Evolutionary conservation across 768 basidiomycete species (phyloP).

Genomic region (Naganishia friedmannii): DNA sequence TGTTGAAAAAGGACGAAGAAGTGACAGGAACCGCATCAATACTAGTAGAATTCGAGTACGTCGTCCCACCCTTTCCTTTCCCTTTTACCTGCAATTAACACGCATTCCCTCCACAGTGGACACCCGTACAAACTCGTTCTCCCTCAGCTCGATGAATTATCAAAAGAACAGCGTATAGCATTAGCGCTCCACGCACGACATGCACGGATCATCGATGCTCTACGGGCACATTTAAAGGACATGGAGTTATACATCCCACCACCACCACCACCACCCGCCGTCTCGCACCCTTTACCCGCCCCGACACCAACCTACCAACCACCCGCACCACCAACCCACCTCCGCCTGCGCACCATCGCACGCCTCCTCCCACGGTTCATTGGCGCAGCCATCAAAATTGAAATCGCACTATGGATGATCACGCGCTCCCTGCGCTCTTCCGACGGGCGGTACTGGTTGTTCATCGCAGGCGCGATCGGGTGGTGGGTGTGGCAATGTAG

Average conservation of each 20-base stretch:
- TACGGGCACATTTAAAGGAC: background rate
- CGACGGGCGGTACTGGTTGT: conserved; percentile 5
- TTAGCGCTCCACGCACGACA: background rate
- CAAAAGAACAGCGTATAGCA: background rate
- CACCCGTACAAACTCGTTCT: conserved; percentile 27
- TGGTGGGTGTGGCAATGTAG: conserved; percentile 29
- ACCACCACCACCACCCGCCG: background rate
- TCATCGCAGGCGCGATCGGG: background rate
- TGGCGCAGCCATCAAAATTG: conserved; percentile 14
- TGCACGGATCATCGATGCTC: background rate
- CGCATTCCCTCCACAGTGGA: conserved; percentile 1
- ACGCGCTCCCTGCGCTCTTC: conserved; percentile 1
- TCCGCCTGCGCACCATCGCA: background rate
- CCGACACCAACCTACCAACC: background rate
- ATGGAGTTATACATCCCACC: too few relatives aligned
- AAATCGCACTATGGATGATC: conserved; percentile 26
- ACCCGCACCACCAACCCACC: background rate
- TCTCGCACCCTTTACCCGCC: background rate
- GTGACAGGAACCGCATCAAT: background rate
- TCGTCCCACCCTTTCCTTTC: background rate
- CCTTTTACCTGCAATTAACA: background rate
- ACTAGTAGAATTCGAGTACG: conserved; percentile 24
- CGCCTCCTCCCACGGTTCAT: conserved; percentile 8
- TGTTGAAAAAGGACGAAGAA: background rate
- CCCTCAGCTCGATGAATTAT: background rate